Conservation (phyloP, 768 basidiomycete species). For the Tylopilus felleus region DNA sequence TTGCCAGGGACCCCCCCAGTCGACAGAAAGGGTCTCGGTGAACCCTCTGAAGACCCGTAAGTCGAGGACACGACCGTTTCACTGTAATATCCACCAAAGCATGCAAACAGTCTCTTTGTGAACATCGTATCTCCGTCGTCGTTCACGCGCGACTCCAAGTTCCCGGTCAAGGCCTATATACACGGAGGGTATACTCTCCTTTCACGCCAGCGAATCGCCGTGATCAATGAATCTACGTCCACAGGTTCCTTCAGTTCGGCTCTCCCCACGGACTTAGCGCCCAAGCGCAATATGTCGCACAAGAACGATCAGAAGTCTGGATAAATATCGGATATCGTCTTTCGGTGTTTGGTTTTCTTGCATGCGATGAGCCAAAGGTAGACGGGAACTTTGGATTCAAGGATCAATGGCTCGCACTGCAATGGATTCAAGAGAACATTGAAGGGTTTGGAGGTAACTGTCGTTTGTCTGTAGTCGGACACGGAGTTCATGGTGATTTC, state of each 20-base stretch:
- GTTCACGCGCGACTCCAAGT: conserved; percentile 37
- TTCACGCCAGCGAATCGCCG: neutral
- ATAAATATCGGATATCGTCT: conserved; percentile 75
- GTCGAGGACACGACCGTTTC: neutral
- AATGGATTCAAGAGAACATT: conserved; percentile 71
- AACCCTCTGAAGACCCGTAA: conserved; percentile 71
- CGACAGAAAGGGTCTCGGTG: conserved; percentile 63
- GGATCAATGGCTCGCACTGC: conserved; percentile 74
- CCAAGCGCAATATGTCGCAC: conserved; percentile 65
- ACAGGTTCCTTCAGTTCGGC: neutral
- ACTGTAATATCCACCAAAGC: neutral
- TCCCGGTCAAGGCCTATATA: conserved; percentile 72
- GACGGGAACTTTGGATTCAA: conserved; percentile 80
- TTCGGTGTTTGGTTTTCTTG: conserved; percentile 72
- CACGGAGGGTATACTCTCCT: conserved; percentile 61
- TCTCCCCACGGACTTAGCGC: neutral
- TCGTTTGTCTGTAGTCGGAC: neutral
- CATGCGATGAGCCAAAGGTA: conserved; percentile 55
- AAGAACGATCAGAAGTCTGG: conserved; percentile 63
- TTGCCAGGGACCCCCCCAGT: conserved; percentile 43
- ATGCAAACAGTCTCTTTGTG: conserved; percentile 49
- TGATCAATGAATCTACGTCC: neutral
- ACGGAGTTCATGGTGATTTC: neutral
- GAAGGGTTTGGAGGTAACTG: conserved; percentile 60
- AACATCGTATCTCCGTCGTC: conserved; percentile 60